Conservation (phyloP, 139 green algal species). For the Nannochloris sp. region DNA sequence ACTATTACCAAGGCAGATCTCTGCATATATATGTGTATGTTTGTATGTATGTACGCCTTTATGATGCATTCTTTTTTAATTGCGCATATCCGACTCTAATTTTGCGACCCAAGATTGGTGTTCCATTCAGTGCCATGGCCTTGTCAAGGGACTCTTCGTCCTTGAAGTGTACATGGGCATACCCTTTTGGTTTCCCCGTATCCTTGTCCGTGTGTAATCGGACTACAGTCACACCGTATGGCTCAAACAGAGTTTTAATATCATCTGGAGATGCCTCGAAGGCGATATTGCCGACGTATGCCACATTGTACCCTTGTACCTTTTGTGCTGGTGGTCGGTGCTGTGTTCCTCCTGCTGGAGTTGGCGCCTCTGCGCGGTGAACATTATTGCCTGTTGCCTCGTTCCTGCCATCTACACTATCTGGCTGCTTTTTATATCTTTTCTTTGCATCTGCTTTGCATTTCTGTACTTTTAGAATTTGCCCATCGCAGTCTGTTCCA, state of each 20-base stretch:
- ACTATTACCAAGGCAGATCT: no score
- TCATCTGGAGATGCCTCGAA: slow-evolving; percentile 50
- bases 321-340: slow-evolving; percentile 24
- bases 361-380: no score
- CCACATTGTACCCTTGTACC: slow-evolving; percentile 63
- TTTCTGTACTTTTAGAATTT: slow-evolving; percentile 40
- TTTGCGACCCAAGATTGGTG: slow-evolving; percentile 40
- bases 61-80: slow-evolving; percentile 30
- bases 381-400: neutral
- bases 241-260: slow-evolving; percentile 51
- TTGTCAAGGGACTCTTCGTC: slow-evolving; percentile 23
- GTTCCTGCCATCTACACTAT: neutral
- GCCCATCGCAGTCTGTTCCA: slow-evolving; percentile 43
- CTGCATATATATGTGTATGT: no score
- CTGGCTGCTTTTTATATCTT: slow-evolving; percentile 11
- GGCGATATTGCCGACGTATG: slow-evolving; percentile 71
- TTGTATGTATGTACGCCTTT: no score
- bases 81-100: slow-evolving; percentile 69
- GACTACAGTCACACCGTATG: slow-evolving; percentile 44
- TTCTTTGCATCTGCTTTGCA: slow-evolving; percentile 33
- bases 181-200: slow-evolving; percentile 65
- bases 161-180: slow-evolving; percentile 81
- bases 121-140: slow-evolving; percentile 53
- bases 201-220: slow-evolving; percentile 73
- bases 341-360: neutral